A percentile compares a stretch with the other conserved stretches of the same genome.
Conservation (phyloP, 805 yeast genomes). For the Saccharomyces paradoxus region DNA sequence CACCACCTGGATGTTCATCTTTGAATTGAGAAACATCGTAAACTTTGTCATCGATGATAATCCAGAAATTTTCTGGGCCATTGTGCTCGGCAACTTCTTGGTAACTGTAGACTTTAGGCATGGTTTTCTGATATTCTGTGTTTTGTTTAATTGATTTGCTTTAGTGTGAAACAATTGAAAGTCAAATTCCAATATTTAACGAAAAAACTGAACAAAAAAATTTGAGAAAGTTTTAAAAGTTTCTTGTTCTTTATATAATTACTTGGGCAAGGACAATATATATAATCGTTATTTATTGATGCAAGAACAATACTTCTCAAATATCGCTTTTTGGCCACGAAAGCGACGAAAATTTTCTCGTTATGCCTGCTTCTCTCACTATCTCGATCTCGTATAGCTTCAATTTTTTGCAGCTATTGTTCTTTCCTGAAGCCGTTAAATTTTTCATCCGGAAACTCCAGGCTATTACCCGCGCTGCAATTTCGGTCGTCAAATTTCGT, state of each 20-base stretch:
- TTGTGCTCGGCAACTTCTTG: constrained; percentile 69
- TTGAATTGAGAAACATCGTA: constrained; percentile 65
- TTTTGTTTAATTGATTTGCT: constrained; percentile 30
- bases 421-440: neutral
- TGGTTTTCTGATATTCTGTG: constrained; percentile 30
- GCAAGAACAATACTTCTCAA: neutral
- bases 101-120: constrained; percentile 48
- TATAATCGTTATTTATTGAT: neutral
- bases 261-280: neutral
- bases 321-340: neutral
- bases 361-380: neutral
- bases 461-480: neutral
- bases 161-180: neutral
- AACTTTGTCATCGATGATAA: constrained; percentile 72
- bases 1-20: constrained; percentile 70
- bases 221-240: neutral
- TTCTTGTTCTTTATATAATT: neutral
- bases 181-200: neutral
- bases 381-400: neutral
- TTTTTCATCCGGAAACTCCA: neutral
- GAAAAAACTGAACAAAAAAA: neutral
- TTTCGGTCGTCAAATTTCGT: neutral
- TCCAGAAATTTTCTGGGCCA: constrained; percentile 74
- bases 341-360: neutral
- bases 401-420: neutral